Evolutionary conservation across 768 basidiomycete species (phyloP).

Genomic region (Tylopilus sp.): DNA sequence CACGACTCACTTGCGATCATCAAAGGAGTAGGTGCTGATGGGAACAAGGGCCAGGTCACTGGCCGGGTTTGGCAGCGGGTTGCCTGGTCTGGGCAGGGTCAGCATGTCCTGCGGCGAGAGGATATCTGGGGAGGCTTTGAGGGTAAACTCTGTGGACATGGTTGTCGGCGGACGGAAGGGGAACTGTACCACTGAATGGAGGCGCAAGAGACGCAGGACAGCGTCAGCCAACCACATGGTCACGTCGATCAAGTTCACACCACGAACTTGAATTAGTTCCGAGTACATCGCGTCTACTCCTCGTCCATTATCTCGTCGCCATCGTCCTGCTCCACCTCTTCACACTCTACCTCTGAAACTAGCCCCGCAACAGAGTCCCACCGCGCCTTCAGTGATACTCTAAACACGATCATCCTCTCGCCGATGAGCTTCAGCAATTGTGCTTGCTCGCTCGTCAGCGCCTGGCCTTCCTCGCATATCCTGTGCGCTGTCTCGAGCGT

Average conservation of each 20-base stretch:
- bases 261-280: neutral
- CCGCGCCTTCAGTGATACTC: conserved; percentile 62
- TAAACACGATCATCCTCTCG: conserved; percentile 83
- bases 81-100: conserved; percentile 62
- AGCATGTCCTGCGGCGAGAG: conserved; percentile 74
- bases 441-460: conserved; percentile 80
- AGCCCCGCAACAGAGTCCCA: conserved; percentile 71
- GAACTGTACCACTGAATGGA: conserved; percentile 43
- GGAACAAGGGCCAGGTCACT: conserved; percentile 70
- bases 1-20: conserved; percentile 63
- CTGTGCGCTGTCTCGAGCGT: conserved; percentile 76
- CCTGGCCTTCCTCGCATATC: conserved; percentile 80
- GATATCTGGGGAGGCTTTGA: conserved; percentile 55
- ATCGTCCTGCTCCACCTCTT: conserved; percentile 33
- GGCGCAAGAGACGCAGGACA: conserved; percentile 47
- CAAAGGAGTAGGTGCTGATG: conserved; percentile 65
- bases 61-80: conserved; percentile 59
- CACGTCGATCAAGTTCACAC: neutral
- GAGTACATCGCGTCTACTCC: conserved; percentile 15
- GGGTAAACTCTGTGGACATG: conserved; percentile 44
- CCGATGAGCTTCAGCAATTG: conserved; percentile 91
- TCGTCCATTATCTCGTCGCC: conserved; percentile 49
- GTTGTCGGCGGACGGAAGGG: conserved; percentile 36
- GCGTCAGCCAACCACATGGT: conserved; percentile 41
- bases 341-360: conserved; percentile 56